phyloP scores from a whole-genome alignment of 805 yeast genomes.

The Wickerhamiella hasegawae region DNA sequence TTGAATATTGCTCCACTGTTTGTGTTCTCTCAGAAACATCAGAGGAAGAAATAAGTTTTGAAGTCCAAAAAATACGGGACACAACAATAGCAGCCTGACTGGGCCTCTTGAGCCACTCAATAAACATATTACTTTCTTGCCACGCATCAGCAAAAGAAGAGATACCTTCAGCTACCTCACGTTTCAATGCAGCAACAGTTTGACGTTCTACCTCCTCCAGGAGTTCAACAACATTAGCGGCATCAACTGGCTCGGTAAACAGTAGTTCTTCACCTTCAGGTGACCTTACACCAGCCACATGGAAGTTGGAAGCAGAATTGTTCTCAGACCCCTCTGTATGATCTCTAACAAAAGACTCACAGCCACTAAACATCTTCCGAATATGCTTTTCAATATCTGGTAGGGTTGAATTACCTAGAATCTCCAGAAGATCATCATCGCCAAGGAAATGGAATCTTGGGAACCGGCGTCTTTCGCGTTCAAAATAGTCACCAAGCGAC shows the following conservation, averaged over 20 bases:
- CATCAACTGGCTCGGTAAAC: constrained; percentile 24
- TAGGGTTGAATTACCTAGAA: constrained; percentile 40
- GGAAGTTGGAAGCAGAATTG: constrained; percentile 9
- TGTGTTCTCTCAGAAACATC: not conserved
- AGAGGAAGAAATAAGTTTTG: constrained; percentile 9
- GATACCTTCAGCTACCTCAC: constrained; percentile 21
- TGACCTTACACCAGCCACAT: constrained; percentile 38
- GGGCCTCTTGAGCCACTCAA: constrained; percentile 30
- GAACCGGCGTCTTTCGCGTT: constrained; percentile 57
- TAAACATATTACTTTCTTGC: constrained; percentile 11
- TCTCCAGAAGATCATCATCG: constrained; percentile 73
- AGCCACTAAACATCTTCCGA: constrained; percentile 55
- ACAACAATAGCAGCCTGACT: constrained; percentile 29
- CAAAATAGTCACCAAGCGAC: constrained; percentile 64
- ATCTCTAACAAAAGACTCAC: constrained; percentile 6
- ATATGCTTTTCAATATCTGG: constrained; percentile 42
- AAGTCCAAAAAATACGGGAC: constrained; percentile 4
- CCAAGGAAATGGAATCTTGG: constrained; percentile 82
- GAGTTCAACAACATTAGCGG: constrained; percentile 43
- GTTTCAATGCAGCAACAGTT: constrained; percentile 33
- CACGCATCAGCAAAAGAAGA: constrained; percentile 11
- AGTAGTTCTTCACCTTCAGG: constrained; percentile 44
- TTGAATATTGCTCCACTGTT: not conserved
- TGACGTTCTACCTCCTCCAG: constrained; percentile 39
- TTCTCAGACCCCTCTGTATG: no score